Evolutionary conservation across 2,329 filamentous ascomycete species (phyloP), one percentile per base, ranked within the genome.

Genomic region (Tolypocladium sp.): DNA sequence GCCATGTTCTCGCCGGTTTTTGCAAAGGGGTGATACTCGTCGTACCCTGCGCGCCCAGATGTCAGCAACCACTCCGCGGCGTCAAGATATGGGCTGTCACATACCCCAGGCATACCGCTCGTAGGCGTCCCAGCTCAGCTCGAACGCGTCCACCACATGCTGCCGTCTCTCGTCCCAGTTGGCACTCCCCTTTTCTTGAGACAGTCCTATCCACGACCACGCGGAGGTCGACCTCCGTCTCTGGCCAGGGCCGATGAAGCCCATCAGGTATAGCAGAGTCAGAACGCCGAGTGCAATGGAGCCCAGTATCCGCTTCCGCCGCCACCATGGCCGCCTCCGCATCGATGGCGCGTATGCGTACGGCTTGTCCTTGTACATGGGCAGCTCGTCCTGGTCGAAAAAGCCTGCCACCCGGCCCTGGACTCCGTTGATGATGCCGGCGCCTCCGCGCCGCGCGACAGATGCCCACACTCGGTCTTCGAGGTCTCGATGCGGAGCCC

Each of bases 351-450:
- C 79, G 67, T 90, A 87, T 56, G 81, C 82, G 70, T 90, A 94
- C n/a, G 94, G 94, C 73, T 99, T 99, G 76, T 99, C 94, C 76
- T 99, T 99, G 79, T 99, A 99, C 89, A 97, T 92, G 53, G 94
- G 94, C 63, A 99, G 77, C 60, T 65, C 73, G 40, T 76, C 68
- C 62, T 73, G 73, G 42, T 86, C 83, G 62, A 92, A 86, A 61
- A 92, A 81, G 60, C 79, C 80, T 56, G 82, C 82, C 41, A 91
- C 78, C 62, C 82, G 84, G 66, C 83, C 82, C 55, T 87, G 79
- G 44, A 91, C 78, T 55, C 76, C 79, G 60, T 76, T 74, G 54
- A 84, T 69, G 52, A 82, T 73, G 57, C 74, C 67, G 61, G 71
- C 66, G 59, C 66, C 69, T 52, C 74, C 73, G 59, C 76, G 68